These are phyloP conservation scores for Cardamine resedifolia DNA, from an alignment of 345 rosid species.

Conservation along the genomic window DNA sequence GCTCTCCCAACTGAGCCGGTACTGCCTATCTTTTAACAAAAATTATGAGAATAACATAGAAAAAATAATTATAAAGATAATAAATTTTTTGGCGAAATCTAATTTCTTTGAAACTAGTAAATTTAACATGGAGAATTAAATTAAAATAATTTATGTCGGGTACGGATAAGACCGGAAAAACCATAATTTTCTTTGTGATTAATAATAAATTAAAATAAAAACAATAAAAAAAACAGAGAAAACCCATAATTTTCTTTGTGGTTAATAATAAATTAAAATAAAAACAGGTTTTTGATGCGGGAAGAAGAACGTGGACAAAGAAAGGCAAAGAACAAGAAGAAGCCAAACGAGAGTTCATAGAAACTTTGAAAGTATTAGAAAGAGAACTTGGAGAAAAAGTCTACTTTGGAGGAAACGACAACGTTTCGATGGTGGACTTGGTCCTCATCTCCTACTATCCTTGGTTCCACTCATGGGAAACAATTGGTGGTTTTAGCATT, in stretches of 20 bases:
- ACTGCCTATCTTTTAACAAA: too few relatives aligned
- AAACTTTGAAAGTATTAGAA: conserved; percentile 32
- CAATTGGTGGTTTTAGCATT: conserved; percentile 29
- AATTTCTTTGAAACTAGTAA: not conserved
- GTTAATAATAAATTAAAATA: not conserved
- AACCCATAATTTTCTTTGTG: not conserved
- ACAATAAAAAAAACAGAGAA: too few relatives aligned
- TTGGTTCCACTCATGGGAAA: conserved; percentile 41
- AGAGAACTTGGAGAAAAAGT: conserved; percentile 34
- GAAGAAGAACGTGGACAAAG: conserved; percentile 41
- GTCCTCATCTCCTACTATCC: conserved; percentile 40
- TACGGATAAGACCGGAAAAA: too few relatives aligned
- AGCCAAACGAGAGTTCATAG: conserved; percentile 35
- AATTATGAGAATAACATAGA: not conserved
- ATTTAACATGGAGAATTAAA: not conserved
- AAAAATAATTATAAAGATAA: not conserved
- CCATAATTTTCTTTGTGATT: too few relatives aligned
- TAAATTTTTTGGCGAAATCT: not conserved
- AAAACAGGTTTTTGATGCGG: conserved; percentile 34
- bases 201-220: too few relatives aligned
- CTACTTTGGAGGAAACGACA: conserved; percentile 39
- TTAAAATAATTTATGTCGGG: too few relatives aligned
- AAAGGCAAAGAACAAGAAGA: conserved; percentile 41
- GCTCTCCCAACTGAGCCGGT: too few relatives aligned
- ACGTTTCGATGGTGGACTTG: conserved; percentile 34